phyloP scores from a whole-genome alignment of 441 rosid species.

The Adansonia grandidieri region DNA sequence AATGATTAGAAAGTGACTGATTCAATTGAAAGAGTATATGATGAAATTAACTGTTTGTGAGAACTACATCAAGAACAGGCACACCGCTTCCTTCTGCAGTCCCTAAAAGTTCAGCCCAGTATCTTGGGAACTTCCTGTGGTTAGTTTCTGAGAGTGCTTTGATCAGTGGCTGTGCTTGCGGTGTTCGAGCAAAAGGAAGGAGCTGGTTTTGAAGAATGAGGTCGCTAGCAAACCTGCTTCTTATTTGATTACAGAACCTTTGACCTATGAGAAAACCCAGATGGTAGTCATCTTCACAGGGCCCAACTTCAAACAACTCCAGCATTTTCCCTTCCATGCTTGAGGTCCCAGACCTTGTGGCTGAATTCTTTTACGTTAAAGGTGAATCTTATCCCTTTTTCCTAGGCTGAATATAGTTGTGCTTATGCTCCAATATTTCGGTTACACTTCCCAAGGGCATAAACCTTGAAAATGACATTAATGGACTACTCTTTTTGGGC shows the following conservation, averaged over 20 bases:
- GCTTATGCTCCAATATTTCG: not conserved
- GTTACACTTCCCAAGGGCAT: not conserved
- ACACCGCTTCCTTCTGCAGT: slow-evolving; percentile 62
- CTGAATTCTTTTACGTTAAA: not conserved
- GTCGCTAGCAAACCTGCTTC: slow-evolving; percentile 52
- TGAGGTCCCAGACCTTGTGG: slow-evolving; percentile 18
- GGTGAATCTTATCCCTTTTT: not conserved
- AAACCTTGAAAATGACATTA: slow-evolving; percentile 18
- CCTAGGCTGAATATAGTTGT: not conserved
- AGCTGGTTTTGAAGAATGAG: slow-evolving; percentile 58
- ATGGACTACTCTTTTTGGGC: not conserved
- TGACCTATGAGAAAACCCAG: slow-evolving; percentile 56
- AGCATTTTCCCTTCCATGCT: slow-evolving; percentile 32
- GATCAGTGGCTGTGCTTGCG: slow-evolving; percentile 36
- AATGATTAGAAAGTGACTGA: not conserved
- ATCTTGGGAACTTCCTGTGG: slow-evolving; percentile 45
- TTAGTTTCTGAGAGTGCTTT: slow-evolving; percentile 44
- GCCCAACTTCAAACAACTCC: slow-evolving; percentile 59
- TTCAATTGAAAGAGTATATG: not conserved
- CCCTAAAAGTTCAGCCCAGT: slow-evolving; percentile 63
- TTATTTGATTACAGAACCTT: slow-evolving; percentile 48
- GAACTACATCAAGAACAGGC: slow-evolving; percentile 51
- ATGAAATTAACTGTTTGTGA: not conserved
- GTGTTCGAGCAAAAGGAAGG: slow-evolving; percentile 48
- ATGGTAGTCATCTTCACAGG: slow-evolving; percentile 48